These are phyloP conservation scores for Dendryphion nanum DNA, from an alignment of 2,329 filamentous ascomycete genomes.

Conservation along the genomic window DNA sequence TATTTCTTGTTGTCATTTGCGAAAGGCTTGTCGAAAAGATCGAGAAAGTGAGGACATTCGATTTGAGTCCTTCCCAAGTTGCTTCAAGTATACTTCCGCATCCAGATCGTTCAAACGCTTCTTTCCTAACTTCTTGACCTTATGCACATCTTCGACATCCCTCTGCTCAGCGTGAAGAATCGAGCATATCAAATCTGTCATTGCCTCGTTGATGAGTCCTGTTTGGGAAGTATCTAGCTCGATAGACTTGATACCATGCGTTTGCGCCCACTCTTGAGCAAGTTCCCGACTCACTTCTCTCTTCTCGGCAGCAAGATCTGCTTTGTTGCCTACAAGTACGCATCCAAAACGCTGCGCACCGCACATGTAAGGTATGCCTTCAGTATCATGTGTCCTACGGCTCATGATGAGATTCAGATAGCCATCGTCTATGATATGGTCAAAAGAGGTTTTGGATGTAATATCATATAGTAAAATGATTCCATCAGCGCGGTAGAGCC, in stretches of 20 bases:
- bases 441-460: slow-evolving; percentile 19
- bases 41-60: too few species aligned
- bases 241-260: slow-evolving; percentile 18
- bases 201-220: slow-evolving; percentile 10
- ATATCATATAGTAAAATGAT: slow-evolving; percentile 31
- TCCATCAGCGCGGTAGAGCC: slow-evolving; percentile 15
- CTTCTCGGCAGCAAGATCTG: slow-evolving; percentile 12
- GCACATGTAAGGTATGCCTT: background rate
- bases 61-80: too few species aligned
- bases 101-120: too few species aligned
- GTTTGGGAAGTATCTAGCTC: slow-evolving; percentile 15
- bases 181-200: slow-evolving; percentile 15
- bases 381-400: background rate
- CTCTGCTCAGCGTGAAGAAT: slow-evolving; percentile 7
- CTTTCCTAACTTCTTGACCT: too few species aligned
- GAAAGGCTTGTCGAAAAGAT: too few species aligned
- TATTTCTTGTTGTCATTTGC: too few species aligned
- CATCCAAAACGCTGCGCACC: slow-evolving; percentile 21
- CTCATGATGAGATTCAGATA: slow-evolving; percentile 15
- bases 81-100: too few species aligned
- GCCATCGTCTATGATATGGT: slow-evolving; percentile 15
- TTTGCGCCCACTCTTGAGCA: slow-evolving; percentile 23
- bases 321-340: slow-evolving; percentile 28
- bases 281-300: slow-evolving; percentile 13
- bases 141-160: slow-evolving; percentile 7